Evolutionary conservation across 148 eudicot genomes (phyloP).

Genomic region (Rheum nobile): DNA sequence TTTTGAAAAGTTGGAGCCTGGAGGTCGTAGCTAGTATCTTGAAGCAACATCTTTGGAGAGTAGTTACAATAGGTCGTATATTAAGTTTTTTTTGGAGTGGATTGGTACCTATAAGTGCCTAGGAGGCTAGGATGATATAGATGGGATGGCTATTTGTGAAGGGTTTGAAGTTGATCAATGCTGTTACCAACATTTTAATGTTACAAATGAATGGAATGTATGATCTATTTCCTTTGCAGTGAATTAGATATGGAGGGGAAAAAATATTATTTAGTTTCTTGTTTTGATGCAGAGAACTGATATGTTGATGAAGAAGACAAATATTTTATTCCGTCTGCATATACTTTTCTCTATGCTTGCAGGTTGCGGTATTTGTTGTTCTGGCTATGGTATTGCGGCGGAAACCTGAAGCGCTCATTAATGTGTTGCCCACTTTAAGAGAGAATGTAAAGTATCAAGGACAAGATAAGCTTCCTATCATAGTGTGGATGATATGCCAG

Average conservation of each 20-base stretch:
- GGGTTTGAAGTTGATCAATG: neutral
- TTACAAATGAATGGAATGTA: neutral
- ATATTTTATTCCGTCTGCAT: neutral
- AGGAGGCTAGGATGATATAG: neutral
- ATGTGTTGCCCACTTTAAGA: constrained; percentile 41
- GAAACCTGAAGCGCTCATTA: constrained; percentile 65
- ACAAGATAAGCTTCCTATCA: constrained; percentile 63
- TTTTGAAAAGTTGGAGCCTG: neutral
- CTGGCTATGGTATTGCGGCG: constrained; percentile 69
- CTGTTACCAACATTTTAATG: neutral
- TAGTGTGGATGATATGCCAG: constrained; percentile 67
- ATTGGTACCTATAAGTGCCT: neutral
- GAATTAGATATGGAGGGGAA: neutral
- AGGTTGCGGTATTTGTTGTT: constrained; percentile 75
- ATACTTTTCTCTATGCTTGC: constrained; percentile 6
- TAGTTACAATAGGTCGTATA: too few relatives aligned
- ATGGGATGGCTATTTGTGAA: neutral
- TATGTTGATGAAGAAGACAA: neutral
- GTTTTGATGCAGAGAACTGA: neutral
- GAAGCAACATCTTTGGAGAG: too few relatives aligned
- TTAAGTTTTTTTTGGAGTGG: neutral
- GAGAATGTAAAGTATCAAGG: constrained; percentile 68
- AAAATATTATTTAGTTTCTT: neutral
- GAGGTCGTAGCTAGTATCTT: neutral
- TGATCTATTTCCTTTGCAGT: too few relatives aligned